Percentiles rank a stretch among this genome's conserved stretches.
Evolutionary conservation across 805 yeast genomes (phyloP).

Genomic region (Cyberlindnera xishuangbannaensis): DNA sequence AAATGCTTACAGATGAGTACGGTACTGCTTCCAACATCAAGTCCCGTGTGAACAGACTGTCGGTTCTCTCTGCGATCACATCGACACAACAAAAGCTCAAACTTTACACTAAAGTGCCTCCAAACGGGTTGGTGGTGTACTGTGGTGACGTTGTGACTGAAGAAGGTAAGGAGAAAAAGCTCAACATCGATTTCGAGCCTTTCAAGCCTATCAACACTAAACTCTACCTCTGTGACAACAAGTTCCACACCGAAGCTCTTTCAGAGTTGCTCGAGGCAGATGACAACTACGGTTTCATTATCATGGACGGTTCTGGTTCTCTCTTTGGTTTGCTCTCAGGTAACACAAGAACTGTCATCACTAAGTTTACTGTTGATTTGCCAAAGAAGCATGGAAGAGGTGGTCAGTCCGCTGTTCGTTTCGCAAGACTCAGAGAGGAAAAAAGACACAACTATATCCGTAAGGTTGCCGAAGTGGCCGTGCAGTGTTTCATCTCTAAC

Average conservation of each 20-base stretch:
- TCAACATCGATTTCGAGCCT: conserved; percentile 96
- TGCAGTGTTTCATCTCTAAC: conserved; percentile 89
- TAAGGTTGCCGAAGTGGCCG: conserved; percentile 97
- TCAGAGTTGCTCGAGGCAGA: conserved; percentile 92
- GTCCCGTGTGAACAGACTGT: conserved; percentile 93
- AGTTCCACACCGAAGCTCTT: conserved; percentile 96
- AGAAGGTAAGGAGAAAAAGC: conserved; percentile 96
- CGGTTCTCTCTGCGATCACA: conserved; percentile 94
- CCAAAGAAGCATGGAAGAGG: conserved; percentile 99
- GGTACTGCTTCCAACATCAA: conserved; percentile 98
- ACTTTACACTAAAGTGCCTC: conserved; percentile 83
- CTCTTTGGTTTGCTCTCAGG: conserved; percentile 94
- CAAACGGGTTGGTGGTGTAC: conserved; percentile 90
- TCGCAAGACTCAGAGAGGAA: conserved; percentile 97
- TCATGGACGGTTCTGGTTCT: conserved; percentile 99
- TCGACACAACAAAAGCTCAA: conserved; percentile 97
- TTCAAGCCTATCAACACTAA: conserved; percentile 99
- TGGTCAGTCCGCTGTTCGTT: conserved; percentile 99
- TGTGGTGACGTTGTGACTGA: conserved; percentile 98
- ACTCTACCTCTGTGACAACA: conserved; percentile 91
- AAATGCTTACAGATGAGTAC: conserved; percentile 95
- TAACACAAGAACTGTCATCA: conserved; percentile 92
- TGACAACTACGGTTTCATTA: conserved; percentile 94
- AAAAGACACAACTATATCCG: conserved; percentile 98
- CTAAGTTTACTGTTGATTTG: conserved; percentile 93